Evolutionary conservation across 129 eudicot species (phyloP).

Genomic region (Dittrichia graveolens): DNA sequence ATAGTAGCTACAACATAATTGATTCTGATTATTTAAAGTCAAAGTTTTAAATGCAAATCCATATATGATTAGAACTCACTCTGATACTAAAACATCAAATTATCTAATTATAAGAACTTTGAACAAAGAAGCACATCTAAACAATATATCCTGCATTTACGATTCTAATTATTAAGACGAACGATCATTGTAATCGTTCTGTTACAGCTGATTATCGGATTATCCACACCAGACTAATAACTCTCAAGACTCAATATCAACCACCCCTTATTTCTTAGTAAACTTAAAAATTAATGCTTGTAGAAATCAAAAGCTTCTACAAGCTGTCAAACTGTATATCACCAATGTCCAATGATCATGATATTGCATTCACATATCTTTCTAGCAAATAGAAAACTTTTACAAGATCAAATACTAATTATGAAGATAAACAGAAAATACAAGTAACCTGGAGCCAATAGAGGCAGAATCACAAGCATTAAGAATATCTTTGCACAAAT

Average conservation of each 20-base stretch:
- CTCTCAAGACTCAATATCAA: background rate
- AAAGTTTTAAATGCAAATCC: no score
- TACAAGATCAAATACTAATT: background rate
- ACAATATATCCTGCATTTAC: background rate
- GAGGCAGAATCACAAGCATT: conserved; percentile 71
- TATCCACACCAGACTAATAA: background rate
- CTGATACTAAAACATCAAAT: background rate
- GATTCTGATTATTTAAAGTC: background rate
- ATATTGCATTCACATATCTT: background rate
- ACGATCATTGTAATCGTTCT: background rate
- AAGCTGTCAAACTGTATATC: background rate
- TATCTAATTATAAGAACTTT: background rate
- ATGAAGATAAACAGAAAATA: background rate
- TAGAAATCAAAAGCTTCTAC: background rate
- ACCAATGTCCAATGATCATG: background rate
- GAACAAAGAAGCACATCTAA: background rate
- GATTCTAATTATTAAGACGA: no score
- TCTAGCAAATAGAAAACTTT: background rate
- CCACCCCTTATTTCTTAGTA: background rate
- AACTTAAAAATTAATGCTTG: background rate
- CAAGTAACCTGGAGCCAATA: conserved; percentile 49
- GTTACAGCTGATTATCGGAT: background rate
- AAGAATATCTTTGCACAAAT: conserved; percentile 54
- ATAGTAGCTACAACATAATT: no score
- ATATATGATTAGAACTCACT: no score